Conservation (phyloP, 345 rosid genomes). For the Salix suchowensis region DNA sequence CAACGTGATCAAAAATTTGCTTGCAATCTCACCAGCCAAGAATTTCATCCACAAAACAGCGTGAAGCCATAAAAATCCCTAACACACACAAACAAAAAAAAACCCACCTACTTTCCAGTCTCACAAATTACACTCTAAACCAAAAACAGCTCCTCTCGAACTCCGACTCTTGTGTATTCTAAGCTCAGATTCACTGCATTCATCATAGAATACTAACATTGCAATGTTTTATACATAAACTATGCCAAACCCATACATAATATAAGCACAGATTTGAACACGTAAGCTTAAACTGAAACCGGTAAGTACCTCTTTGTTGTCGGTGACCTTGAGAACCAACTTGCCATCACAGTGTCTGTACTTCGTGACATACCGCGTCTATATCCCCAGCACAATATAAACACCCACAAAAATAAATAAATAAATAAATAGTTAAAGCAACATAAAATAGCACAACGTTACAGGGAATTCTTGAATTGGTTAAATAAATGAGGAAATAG, state of each 20-base stretch:
- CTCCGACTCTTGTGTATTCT: neutral
- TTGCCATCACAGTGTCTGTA: constrained; percentile 91
- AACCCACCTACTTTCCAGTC: neutral
- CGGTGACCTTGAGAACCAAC: constrained; percentile 97
- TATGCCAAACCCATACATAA: neutral
- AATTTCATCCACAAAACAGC: neutral
- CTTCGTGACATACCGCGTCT: constrained; percentile 92
- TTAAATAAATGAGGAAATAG: neutral
- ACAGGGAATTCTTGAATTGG: neutral
- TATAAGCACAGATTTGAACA: neutral
- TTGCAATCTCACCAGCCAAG: neutral
- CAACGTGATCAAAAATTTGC: neutral
- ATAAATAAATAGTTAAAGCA: neutral
- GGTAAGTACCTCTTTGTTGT: constrained; percentile 72
- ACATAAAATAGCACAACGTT: neutral
- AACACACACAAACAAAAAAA: too few relatives aligned
- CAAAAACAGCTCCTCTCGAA: neutral
- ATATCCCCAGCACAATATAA: constrained; percentile 12
- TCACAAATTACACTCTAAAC: neutral
- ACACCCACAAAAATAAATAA: neutral
- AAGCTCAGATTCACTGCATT: neutral
- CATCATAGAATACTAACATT: neutral
- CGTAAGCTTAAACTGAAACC: neutral
- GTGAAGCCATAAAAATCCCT: neutral
- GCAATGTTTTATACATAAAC: neutral